phyloP scores from a whole-genome alignment of 2,329 filamentous ascomycete species.

The Tolypocladium ovalisporum region DNA sequence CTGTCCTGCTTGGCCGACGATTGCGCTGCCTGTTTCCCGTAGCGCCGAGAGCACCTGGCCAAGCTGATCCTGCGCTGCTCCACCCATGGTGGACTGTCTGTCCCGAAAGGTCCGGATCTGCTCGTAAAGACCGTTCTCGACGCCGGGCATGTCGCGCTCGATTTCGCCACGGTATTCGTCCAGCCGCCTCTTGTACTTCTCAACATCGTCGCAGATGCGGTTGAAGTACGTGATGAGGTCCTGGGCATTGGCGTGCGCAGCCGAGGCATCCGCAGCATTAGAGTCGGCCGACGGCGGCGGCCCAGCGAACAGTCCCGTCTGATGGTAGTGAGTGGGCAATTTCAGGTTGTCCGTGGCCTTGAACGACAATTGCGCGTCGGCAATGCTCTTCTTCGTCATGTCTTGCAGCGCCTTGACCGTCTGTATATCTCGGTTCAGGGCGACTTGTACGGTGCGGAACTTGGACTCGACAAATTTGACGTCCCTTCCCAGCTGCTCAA shows the following conservation, averaged over 20 bases:
- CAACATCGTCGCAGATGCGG: constrained; percentile 30
- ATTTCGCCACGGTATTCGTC: constrained; percentile 34
- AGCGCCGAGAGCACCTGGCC: constrained; percentile 26
- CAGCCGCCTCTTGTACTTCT: constrained; percentile 30
- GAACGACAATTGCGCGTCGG: constrained; percentile 61
- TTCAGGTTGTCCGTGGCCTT: constrained; percentile 65
- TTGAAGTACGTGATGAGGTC: constrained; percentile 35
- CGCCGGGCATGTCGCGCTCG: constrained; percentile 35
- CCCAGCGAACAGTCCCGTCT: constrained; percentile 31
- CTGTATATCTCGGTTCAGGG: constrained; percentile 44
- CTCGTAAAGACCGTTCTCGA: constrained; percentile 35
- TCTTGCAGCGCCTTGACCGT: constrained; percentile 54
- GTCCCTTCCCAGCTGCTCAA: constrained; percentile 34
- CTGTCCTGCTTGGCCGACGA: constrained; percentile 28
- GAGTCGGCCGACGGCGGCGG: constrained; percentile 16
- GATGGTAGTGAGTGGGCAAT: constrained; percentile 49
- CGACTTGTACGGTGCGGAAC: constrained; percentile 32
- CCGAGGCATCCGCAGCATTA: constrained; percentile 19
- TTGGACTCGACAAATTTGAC: constrained; percentile 39
- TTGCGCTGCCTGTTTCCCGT: constrained; percentile 27
- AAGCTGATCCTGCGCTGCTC: constrained; percentile 25
- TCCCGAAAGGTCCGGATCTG: constrained; percentile 26
- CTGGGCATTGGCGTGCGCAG: constrained; percentile 26
- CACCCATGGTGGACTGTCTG: constrained; percentile 14
- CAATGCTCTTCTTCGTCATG: constrained; percentile 48